Conservation (phyloP, 2,329 filamentous ascomycete genomes). For the Alternaria dauci region DNA sequence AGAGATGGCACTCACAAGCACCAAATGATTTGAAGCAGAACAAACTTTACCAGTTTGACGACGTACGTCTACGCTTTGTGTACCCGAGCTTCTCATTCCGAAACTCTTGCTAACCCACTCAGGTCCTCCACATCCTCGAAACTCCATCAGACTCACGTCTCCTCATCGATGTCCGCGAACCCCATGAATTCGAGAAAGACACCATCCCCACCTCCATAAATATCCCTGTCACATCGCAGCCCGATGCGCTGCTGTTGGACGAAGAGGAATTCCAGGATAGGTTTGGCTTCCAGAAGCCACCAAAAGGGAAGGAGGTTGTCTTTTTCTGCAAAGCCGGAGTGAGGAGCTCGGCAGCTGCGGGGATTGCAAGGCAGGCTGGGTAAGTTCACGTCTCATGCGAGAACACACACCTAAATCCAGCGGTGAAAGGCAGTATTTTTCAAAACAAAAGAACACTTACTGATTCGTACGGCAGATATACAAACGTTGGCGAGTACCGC, state of each 20-base stretch:
- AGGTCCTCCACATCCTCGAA: slow-evolving; percentile 49
- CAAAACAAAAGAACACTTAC: background rate
- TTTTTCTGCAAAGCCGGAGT: slow-evolving; percentile 97
- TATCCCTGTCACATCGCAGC: slow-evolving; percentile 78
- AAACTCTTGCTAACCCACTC: background rate
- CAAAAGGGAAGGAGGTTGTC: slow-evolving; percentile 53
- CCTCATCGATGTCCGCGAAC: slow-evolving; percentile 73
- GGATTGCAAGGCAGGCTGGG: slow-evolving; percentile 77
- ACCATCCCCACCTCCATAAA: slow-evolving; percentile 83
- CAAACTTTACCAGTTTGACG: slow-evolving; percentile 53
- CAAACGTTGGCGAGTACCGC: slow-evolving; percentile 73
- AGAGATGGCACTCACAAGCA: slow-evolving; percentile 51
- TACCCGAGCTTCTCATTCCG: too few relatives aligned
- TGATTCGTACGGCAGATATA: slow-evolving; percentile 58
- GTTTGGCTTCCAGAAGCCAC: slow-evolving; percentile 70
- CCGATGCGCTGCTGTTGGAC: slow-evolving; percentile 80
- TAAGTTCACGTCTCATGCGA: slow-evolving; percentile 57
- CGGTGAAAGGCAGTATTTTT: background rate
- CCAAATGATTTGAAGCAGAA: slow-evolving; percentile 28
- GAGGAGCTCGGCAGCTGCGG: slow-evolving; percentile 77
- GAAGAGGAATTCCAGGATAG: slow-evolving; percentile 82
- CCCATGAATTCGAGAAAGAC: slow-evolving; percentile 67
- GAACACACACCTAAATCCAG: background rate
- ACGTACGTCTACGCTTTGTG: slow-evolving; percentile 32
- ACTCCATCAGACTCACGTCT: slow-evolving; percentile 38